Evolutionary conservation across 305 asterid genomes (phyloP).

Genomic region (Fraxinus xanthoxyloides): DNA sequence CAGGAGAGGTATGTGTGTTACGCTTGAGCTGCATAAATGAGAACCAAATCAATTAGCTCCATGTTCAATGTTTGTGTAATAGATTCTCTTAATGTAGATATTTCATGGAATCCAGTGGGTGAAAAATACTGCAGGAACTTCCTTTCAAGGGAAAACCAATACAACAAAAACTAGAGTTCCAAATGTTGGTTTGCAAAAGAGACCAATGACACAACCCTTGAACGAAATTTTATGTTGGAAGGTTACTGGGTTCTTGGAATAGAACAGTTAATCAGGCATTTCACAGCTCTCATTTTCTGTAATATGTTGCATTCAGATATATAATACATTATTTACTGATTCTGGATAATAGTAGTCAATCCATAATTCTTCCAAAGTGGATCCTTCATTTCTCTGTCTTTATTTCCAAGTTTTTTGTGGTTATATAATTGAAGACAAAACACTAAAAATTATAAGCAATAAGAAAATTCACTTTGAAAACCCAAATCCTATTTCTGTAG

Average conservation of each 20-base stretch:
- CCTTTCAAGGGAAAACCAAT: not conserved
- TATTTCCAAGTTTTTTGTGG: not conserved
- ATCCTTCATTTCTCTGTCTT: not conserved
- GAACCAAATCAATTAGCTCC: conserved; percentile 11
- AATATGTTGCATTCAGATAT: not conserved
- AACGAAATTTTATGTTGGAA: not conserved
- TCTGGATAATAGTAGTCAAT: not conserved
- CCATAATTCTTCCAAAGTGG: not conserved
- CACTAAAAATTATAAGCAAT: not conserved
- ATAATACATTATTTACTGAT: not conserved
- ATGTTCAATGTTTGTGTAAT: not conserved
- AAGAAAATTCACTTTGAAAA: not conserved
- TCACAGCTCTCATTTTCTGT: not conserved
- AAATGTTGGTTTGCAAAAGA: not conserved
- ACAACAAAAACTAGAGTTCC: not conserved
- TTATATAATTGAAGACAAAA: not conserved
- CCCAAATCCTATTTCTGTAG: not conserved
- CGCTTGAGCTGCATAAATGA: conserved; percentile 52
- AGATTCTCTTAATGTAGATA: not conserved
- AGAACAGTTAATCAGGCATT: not conserved
- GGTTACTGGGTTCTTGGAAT: not conserved
- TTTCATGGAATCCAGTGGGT: not conserved
- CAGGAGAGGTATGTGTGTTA: conserved; percentile 23
- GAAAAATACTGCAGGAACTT: not conserved
- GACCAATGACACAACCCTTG: not conserved